phyloP scores from a whole-genome alignment of 2,329 filamentous ascomycete genomes.

The Aspergillus ochraceus region DNA sequence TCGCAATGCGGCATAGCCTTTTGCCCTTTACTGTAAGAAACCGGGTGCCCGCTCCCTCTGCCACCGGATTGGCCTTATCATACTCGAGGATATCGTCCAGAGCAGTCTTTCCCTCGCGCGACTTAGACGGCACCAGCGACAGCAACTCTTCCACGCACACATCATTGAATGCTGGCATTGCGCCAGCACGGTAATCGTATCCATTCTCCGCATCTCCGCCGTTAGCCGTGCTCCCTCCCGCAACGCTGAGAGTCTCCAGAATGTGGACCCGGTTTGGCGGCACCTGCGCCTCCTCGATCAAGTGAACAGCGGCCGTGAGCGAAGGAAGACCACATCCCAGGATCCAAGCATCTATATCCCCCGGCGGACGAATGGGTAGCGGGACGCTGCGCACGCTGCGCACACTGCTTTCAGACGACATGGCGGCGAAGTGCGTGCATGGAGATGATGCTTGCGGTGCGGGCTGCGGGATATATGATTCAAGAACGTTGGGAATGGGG shows the following conservation, averaged over 20 bases:
- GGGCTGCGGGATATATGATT: background rate
- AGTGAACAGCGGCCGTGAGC: conserved; percentile 37
- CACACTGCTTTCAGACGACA: background rate
- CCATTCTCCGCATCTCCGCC: conserved; percentile 32
- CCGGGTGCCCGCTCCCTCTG: conserved; percentile 10
- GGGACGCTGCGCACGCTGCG: background rate
- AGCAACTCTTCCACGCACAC: conserved; percentile 36
- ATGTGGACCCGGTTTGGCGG: conserved; percentile 36
- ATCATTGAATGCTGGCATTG: conserved; percentile 36
- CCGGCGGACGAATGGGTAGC: background rate
- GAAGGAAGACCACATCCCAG: conserved; percentile 38
- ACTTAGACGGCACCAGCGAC: conserved; percentile 29
- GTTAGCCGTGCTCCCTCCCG: conserved; percentile 33
- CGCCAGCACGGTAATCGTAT: conserved; percentile 38
- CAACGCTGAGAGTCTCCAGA: conserved; percentile 30
- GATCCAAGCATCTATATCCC: conserved; percentile 32
- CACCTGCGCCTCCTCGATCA: conserved; percentile 36
- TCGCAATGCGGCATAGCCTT: conserved; percentile 6
- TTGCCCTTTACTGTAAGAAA: conserved; percentile 12
- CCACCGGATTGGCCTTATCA: background rate
- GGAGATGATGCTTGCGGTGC: background rate
- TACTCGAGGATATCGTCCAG: conserved; percentile 20
- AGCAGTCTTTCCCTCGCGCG: conserved; percentile 12
- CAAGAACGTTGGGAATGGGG: no score
- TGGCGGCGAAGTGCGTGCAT: background rate